These are phyloP conservation scores for Haematococcus sp. DNA, from an alignment of 139 green algal genomes.

Conservation along the genomic window DNA sequence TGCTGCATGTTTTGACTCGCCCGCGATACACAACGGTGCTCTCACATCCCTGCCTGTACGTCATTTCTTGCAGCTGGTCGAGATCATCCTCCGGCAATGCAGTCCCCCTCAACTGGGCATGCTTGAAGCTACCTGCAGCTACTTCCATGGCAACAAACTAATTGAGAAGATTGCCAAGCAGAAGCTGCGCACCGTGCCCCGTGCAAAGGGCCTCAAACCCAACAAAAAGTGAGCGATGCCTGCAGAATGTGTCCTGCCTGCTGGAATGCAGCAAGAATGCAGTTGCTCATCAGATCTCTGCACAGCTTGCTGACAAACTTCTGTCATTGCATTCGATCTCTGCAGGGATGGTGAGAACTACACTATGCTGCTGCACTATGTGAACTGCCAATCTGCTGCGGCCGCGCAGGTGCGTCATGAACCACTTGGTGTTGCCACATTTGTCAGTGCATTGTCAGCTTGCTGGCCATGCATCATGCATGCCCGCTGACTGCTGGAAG, in stretches of 20 bases:
- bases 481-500: no score
- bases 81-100: slow-evolving; percentile 64
- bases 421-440: no score
- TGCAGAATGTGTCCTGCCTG: no score
- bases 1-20: not conserved
- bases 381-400: slow-evolving; percentile 64
- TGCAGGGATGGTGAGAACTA: slow-evolving; percentile 60
- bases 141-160: slow-evolving; percentile 54
- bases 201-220: slow-evolving; percentile 65
- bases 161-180: slow-evolving; percentile 61
- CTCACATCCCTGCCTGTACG: not conserved
- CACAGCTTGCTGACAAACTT: not conserved
- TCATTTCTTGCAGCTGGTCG: slow-evolving; percentile 55
- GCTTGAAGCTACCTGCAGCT: slow-evolving; percentile 65
- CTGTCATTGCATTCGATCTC: not conserved
- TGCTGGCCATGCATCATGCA: no score
- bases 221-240: slow-evolving; percentile 40
- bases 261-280: not conserved
- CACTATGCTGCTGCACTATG: slow-evolving; percentile 64
- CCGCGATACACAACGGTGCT: not conserved
- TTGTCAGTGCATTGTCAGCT: no score
- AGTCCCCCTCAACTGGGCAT: slow-evolving; percentile 52
- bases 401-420: slow-evolving; percentile 49
- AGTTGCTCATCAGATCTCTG: not conserved
- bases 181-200: slow-evolving; percentile 52